Evolutionary conservation across 805 yeast genomes (phyloP).

Genomic region (Teunomyces gatunensis): DNA sequence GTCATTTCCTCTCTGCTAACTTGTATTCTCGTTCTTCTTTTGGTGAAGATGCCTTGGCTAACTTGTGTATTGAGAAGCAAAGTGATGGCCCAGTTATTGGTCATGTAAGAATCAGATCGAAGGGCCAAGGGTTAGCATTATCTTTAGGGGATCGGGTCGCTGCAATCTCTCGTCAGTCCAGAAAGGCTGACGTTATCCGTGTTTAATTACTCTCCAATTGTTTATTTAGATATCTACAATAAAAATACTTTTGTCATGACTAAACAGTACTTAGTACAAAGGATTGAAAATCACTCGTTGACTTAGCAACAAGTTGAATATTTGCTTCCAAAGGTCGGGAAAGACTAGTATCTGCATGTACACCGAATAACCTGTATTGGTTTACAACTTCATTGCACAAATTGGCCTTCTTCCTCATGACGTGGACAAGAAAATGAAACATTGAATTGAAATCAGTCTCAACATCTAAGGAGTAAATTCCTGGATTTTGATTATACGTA

Average conservation of each 20-base stretch:
- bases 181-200: constrained; percentile 15
- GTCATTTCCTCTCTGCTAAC: constrained; percentile 91
- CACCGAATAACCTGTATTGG: constrained; percentile 9
- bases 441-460: constrained; percentile 6
- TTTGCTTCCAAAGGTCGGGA: constrained; percentile 7
- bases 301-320: neutral
- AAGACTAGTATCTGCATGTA: constrained; percentile 10
- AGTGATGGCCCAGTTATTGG: constrained; percentile 78
- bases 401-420: constrained; percentile 4
- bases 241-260: constrained; percentile 2
- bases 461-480: constrained; percentile 1
- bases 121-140: constrained; percentile 96
- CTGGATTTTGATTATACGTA: neutral
- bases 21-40: constrained; percentile 87
- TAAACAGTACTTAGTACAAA: neutral
- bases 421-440: constrained; percentile 4
- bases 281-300: neutral
- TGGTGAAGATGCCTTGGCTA: constrained; percentile 97
- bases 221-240: neutral
- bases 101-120: constrained; percentile 92
- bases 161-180: constrained; percentile 58
- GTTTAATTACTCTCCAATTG: constrained; percentile 6
- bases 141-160: constrained; percentile 94
- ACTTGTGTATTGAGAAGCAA: constrained; percentile 85
- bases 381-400: constrained; percentile 9